phyloP scores from a whole-genome alignment of 805 yeast genomes.

The Cyberlindnera xishuangbannaensis region DNA sequence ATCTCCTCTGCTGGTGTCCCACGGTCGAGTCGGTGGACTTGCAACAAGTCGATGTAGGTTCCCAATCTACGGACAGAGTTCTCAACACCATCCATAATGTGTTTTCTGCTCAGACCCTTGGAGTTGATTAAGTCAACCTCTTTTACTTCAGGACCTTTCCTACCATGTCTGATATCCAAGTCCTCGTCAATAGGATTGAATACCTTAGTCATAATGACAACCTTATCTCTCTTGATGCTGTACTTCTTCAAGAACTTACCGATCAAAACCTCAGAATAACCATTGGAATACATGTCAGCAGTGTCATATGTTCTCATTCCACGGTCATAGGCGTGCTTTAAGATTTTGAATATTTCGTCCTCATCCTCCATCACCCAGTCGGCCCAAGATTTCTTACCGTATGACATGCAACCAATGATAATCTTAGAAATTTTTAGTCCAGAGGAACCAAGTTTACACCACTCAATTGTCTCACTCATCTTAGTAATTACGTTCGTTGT shows the following conservation, averaged over 20 bases:
- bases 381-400: constrained; percentile 38
- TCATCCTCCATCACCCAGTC: constrained; percentile 44
- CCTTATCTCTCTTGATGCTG: constrained; percentile 45
- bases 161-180: constrained; percentile 7
- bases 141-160: constrained; percentile 25
- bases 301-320: constrained; percentile 48
- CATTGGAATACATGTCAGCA: constrained; percentile 43
- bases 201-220: constrained; percentile 49
- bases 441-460: constrained; percentile 33
- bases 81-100: constrained; percentile 38
- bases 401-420: constrained; percentile 52
- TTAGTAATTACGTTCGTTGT: too few species aligned
- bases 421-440: constrained; percentile 46
- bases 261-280: constrained; percentile 41
- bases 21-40: constrained; percentile 46
- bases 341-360: constrained; percentile 36
- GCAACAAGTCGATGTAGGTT: constrained; percentile 40
- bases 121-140: constrained; percentile 23
- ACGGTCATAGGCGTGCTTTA: constrained; percentile 41
- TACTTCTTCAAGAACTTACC: constrained; percentile 50
- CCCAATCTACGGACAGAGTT: constrained; percentile 36
- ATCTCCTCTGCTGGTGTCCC: constrained; percentile 41
- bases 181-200: constrained; percentile 15
- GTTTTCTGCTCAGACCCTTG: constrained; percentile 38
- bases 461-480: too few species aligned